Evolutionary conservation across 305 asterid genomes (phyloP).

Genomic region (Fraxinus platypoda): DNA sequence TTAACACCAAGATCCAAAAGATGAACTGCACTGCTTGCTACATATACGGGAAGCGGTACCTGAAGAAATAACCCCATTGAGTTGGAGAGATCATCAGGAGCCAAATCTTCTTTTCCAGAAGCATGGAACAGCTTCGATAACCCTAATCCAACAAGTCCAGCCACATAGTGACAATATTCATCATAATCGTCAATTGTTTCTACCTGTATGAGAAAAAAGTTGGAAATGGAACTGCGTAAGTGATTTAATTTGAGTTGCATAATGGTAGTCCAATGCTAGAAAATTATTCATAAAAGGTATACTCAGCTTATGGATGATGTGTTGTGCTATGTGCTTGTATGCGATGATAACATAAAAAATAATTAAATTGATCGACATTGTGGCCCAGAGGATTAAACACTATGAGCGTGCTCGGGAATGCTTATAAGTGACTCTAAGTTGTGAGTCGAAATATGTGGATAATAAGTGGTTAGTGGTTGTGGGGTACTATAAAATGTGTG

Average conservation of each 20-base stretch:
- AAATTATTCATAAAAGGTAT: neutral
- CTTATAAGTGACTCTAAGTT: neutral
- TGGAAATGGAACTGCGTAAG: constrained; percentile 1
- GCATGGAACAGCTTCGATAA: constrained; percentile 55
- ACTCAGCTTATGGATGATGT: neutral
- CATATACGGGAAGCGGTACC: constrained; percentile 26
- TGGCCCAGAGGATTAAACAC: neutral
- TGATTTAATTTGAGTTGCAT: neutral
- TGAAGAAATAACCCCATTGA: constrained; percentile 58
- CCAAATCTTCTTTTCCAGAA: constrained; percentile 48
- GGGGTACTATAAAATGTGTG: neutral
- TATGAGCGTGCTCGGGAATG: neutral
- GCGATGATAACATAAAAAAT: constrained; percentile 3
- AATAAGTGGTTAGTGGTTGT: neutral
- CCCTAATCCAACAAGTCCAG: constrained; percentile 58
- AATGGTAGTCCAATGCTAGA: neutral
- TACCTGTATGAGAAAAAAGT: constrained; percentile 35
- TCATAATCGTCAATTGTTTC: constrained; percentile 53
- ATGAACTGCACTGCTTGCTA: constrained; percentile 12
- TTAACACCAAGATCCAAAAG: neutral
- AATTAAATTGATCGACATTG: neutral
- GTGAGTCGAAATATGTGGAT: neutral
- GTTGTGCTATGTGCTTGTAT: neutral
- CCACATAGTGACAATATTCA: constrained; percentile 57
- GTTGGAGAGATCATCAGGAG: constrained; percentile 44